Conservation (phyloP, 2,329 filamentous ascomycete species). For the Furcasterigmium sp. region DNA sequence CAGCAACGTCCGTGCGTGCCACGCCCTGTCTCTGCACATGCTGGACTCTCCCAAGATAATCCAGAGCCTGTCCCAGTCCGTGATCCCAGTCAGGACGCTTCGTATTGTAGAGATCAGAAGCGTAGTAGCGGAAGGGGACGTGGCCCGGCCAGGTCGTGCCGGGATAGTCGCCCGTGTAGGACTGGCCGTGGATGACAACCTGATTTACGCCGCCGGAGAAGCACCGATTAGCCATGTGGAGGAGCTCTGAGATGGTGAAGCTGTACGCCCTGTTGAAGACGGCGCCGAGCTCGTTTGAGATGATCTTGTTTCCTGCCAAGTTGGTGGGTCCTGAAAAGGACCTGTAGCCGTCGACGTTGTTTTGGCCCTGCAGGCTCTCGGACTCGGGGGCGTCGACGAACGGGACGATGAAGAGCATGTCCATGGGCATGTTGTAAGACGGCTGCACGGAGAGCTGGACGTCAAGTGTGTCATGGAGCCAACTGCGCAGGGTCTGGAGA, state of each 20-base stretch:
- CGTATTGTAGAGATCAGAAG: constrained; percentile 29
- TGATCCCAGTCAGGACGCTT: constrained; percentile 34
- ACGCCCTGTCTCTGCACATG: constrained; percentile 30
- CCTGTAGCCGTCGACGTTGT: constrained; percentile 31
- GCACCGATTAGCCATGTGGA: constrained; percentile 28
- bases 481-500: neutral
- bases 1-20: constrained; percentile 13
- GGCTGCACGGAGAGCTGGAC: constrained; percentile 31
- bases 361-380: constrained; percentile 29
- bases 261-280: constrained; percentile 4
- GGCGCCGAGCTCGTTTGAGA: constrained; percentile 33
- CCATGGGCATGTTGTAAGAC: constrained; percentile 34
- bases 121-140: constrained; percentile 34
- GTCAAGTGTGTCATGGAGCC: neutral
- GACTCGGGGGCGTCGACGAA: constrained; percentile 32
- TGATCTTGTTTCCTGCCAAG: constrained; percentile 27
- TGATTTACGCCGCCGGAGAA: constrained; percentile 35
- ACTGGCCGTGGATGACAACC: constrained; percentile 36
- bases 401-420: constrained; percentile 32
- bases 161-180: constrained; percentile 32
- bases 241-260: constrained; percentile 16
- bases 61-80: constrained; percentile 3
- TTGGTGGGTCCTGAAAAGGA: constrained; percentile 32
- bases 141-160: constrained; percentile 45
- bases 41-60: constrained; percentile 29